Base-by-base conservation (phyloP, 2,329 filamentous ascomycete genomes). In the Fusarium coicis region DNA sequence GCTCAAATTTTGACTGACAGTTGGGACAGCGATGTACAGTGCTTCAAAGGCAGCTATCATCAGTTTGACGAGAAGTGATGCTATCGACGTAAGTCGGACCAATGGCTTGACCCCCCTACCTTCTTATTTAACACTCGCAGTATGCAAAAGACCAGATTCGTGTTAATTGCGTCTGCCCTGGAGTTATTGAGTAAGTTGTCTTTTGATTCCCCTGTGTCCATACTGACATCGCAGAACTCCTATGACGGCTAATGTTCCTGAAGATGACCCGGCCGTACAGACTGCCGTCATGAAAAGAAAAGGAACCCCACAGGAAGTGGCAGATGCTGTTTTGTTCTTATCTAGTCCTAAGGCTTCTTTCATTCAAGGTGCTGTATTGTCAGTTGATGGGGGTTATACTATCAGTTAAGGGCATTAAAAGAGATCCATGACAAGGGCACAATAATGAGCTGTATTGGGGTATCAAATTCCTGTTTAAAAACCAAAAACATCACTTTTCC, bases 161-260 rank as follows among this genome's bases (percentile, higher is more conserved):
- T 7, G 79, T 86, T 49, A 86, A 86, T 60, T 84, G 81, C 57
- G 82, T 86, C 19, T 86, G 84, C 63, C 84, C 84, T 5, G 85
- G 85, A 23, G 78, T 86, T 4, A 84, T 84, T n/a, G 81, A 82
- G 81, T 81, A 68, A 76, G 77, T 56, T 23, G 5, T 4, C 30
- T 7, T 6, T 34, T 15, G 9, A 14, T 21, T 7, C 15, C 2
- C 32, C 14, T 39, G 4, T 18, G 2, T 7, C 26, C 16, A 34
- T 19, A 19, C 56, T 66, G 5, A 68, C 28, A 12, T n/a, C 16
- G 15, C 40, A 81, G 79, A n/a, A 85, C 84, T 2, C 83, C 83
- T 14, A 83, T 86, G 81, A 85, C 83, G 7, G 78, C 78, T 42
- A 79, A 80, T 8, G 79, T 84, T n/a, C 77, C 82, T 15, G 77